phyloP scores from a whole-genome alignment of 1,284 basidiomycete species.

The Rugosomyces carneus region DNA sequence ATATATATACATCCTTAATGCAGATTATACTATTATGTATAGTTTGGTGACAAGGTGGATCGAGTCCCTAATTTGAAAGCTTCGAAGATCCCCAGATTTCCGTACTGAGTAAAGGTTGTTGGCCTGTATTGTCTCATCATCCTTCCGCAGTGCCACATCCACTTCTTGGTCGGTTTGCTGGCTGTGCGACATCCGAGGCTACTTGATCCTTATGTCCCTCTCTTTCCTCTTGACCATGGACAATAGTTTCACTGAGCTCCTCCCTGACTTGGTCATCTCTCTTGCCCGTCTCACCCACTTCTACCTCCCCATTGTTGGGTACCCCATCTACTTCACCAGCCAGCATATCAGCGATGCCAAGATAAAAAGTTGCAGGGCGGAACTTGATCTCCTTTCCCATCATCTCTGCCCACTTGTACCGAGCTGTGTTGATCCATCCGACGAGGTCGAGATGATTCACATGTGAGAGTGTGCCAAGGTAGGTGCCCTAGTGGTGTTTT shows the following conservation, averaged over 20 bases:
- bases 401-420: constrained; percentile 84
- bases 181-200: not conserved
- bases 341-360: constrained; percentile 70
- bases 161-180: not conserved
- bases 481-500: constrained; percentile 51
- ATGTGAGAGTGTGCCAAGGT: constrained; percentile 79
- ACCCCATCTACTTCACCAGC: constrained; percentile 62
- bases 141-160: not conserved
- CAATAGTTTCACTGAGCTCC: constrained; percentile 10
- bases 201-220: not conserved
- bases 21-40: constrained; percentile 5
- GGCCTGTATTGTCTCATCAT: not conserved
- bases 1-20: not conserved
- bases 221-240: not conserved
- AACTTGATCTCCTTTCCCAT: constrained; percentile 87
- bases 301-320: constrained; percentile 12
- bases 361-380: constrained; percentile 84
- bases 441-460: constrained; percentile 94
- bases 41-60: too few species aligned
- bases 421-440: constrained; percentile 76
- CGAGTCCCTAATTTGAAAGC: too few species aligned
- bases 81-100: too few species aligned
- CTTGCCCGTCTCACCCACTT: constrained; percentile 15
- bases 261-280: constrained; percentile 12
- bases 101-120: too few species aligned